A percentile compares a stretch with the other conserved stretches of the same genome.
Evolutionary conservation across 148 eudicot genomes (phyloP).

Genomic region (Arctostaphylos glauca): DNA sequence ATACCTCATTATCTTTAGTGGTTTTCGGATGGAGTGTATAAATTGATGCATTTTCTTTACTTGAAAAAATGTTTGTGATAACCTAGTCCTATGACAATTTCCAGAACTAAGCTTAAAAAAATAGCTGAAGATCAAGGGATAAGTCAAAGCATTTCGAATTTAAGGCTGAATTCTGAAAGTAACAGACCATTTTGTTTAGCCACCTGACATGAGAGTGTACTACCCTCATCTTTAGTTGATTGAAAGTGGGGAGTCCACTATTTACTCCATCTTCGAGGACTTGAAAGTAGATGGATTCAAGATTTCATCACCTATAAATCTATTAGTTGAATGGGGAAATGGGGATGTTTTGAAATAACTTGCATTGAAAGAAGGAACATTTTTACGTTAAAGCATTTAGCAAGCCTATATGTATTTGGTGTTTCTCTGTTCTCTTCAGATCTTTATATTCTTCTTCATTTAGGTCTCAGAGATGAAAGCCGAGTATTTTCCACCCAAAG

Average conservation of each 20-base stretch:
- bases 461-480: conserved; percentile 91
- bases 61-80: background rate
- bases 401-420: conserved; percentile 9
- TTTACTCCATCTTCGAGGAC: no score
- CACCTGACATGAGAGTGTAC: background rate
- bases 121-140: no score
- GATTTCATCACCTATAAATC: no score
- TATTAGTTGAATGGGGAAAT: no score
- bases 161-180: background rate
- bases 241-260: background rate
- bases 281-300: no score
- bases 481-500: conserved; percentile 85
- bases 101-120: no score
- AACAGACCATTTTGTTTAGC: background rate
- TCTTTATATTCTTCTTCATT: background rate
- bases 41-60: no score
- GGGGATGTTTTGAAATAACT: no score
- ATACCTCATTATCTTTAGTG: background rate
- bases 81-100: no score
- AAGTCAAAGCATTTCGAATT: no score
- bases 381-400: conserved; percentile 57
- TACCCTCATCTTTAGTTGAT: conserved; percentile 25
- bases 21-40: no score
- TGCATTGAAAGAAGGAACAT: no score
- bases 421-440: conserved; percentile 46